phyloP scores from a whole-genome alignment of 192 early-diverging fungal species.

The Coemansia aciculifera region DNA sequence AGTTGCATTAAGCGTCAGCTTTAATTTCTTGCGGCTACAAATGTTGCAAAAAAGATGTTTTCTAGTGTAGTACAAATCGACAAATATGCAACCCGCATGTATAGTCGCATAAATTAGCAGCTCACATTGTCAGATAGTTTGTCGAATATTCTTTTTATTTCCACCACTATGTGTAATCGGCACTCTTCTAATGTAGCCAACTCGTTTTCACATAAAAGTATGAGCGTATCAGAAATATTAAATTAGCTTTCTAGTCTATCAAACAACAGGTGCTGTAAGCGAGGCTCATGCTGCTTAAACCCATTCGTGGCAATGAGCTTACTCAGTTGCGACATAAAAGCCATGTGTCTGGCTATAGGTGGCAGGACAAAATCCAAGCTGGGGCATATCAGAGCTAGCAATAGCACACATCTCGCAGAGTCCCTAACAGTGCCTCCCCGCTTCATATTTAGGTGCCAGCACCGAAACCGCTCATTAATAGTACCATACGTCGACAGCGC shows the following conservation, averaged over 20 bases:
- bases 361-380: background rate
- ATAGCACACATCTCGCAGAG: background rate
- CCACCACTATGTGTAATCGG: no score
- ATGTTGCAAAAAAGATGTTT: no score
- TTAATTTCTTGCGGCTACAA: no score
- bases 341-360: background rate
- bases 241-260: background rate
- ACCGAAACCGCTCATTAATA: background rate
- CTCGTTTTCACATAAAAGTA: no score
- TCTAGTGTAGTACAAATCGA: no score
- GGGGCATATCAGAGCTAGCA: conserved; percentile 5
- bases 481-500: background rate
- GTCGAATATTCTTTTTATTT: no score
- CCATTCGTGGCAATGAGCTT: background rate
- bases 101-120: background rate
- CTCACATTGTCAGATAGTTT: background rate
- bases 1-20: no score
- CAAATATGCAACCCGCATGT: no score
- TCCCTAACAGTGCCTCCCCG: background rate
- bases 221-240: background rate
- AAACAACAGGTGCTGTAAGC: background rate
- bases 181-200: no score
- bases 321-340: background rate
- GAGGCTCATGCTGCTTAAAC: background rate
- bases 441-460: background rate